These are phyloP conservation scores for Solanum paucissectum DNA, from an alignment of 257 asterid genomes.

Conservation along the genomic window DNA sequence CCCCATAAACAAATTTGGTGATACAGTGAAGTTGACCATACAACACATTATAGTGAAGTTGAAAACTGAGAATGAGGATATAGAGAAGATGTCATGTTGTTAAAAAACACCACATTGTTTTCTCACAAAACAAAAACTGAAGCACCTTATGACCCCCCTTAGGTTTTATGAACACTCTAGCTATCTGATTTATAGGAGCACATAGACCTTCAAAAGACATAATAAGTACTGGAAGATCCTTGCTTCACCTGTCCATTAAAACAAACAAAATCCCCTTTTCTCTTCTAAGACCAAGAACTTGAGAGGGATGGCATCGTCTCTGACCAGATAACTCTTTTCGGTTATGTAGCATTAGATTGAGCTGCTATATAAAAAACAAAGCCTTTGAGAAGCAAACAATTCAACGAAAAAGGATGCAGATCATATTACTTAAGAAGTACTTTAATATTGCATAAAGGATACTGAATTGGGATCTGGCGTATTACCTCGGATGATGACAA, in stretches of 20 bases:
- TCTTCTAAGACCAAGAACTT: conserved; percentile 21
- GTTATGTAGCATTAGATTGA: conserved; percentile 24
- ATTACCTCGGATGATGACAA: conserved; percentile 21
- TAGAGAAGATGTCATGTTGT: background rate
- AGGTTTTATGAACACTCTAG: background rate
- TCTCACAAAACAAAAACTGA: background rate
- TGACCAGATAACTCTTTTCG: conserved; percentile 35
- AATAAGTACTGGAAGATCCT: background rate
- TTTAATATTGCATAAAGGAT: background rate
- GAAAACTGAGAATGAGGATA: background rate
- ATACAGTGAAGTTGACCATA: background rate
- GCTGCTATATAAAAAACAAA: conserved; percentile 9
- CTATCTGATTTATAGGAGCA: background rate
- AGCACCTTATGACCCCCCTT: background rate
- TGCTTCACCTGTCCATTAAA: conserved; percentile 22
- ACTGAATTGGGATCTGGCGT: background rate
- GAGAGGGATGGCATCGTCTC: conserved; percentile 21
- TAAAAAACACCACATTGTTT: background rate
- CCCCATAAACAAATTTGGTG: background rate
- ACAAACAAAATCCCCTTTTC: conserved; percentile 21
- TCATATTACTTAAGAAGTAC: background rate
- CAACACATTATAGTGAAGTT: background rate
- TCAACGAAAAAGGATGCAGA: background rate
- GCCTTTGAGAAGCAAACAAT: background rate
- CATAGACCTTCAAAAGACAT: background rate